phyloP scores from a whole-genome alignment of 495 filamentous ascomycete genomes.

The Aspergillus egyptiacus region DNA sequence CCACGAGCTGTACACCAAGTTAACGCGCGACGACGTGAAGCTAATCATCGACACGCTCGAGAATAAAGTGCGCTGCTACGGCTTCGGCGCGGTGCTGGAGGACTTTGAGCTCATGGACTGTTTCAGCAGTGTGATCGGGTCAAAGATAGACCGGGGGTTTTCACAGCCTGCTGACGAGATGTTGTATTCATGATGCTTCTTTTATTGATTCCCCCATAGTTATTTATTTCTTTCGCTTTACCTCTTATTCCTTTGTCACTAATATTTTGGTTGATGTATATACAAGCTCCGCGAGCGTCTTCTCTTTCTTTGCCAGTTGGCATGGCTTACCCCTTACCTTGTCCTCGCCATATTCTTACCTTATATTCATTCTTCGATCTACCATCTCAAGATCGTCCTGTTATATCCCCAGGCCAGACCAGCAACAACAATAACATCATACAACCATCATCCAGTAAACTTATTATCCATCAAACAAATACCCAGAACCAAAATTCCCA shows the following conservation, averaged over 20 bases:
- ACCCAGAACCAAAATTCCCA: background rate
- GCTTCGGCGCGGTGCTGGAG: slow-evolving; percentile 65
- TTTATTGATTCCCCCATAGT: background rate
- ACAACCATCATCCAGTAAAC: too few relatives aligned
- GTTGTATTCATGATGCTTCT: slow-evolving; percentile 30
- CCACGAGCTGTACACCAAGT: slow-evolving; percentile 58
- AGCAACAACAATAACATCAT: too few relatives aligned
- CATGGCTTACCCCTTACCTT: slow-evolving; percentile 1
- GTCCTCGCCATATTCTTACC: background rate
- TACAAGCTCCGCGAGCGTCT: slow-evolving; percentile 16
- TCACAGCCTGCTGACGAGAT: slow-evolving; percentile 28
- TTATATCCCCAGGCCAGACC: too few relatives aligned
- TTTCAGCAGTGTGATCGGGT: slow-evolving; percentile 63
- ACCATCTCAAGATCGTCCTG: too few relatives aligned
- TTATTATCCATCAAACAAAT: too few relatives aligned
- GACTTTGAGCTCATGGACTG: slow-evolving; percentile 91
- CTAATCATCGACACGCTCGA: slow-evolving; percentile 65
- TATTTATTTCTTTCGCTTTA: background rate
- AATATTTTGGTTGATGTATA: slow-evolving; percentile 3
- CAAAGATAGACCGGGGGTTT: slow-evolving; percentile 48
- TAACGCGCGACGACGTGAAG: slow-evolving; percentile 66
- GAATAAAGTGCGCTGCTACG: slow-evolving; percentile 85
- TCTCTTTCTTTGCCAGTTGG: slow-evolving; percentile 3
- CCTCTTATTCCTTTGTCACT: background rate
- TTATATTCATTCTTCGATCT: background rate